Evolutionary conservation across 768 basidiomycete species (phyloP).

Genomic region (Chalciporus piperatus): DNA sequence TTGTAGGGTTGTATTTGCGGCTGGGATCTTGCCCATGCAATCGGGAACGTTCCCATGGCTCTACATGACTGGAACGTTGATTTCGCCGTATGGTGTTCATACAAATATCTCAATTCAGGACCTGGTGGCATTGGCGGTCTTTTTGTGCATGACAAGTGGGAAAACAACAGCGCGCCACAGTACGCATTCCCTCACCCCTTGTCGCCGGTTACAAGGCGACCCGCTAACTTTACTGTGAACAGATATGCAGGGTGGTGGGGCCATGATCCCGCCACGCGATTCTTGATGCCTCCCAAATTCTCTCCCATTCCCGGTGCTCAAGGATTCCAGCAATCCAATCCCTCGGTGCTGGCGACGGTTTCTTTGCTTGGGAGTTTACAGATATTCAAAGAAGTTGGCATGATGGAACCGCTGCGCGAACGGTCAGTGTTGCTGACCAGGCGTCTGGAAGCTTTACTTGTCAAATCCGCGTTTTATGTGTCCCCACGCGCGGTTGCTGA

Average conservation of each 20-base stretch:
- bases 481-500: conserved; percentile 35
- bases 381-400: conserved; percentile 75
- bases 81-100: conserved; percentile 98
- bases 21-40: conserved; percentile 95
- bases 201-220: conserved; percentile 4
- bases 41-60: conserved; percentile 86
- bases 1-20: conserved; percentile 89
- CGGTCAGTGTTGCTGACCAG: conserved; percentile 72
- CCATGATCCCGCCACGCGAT: conserved; percentile 81
- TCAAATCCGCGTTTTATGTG: conserved; percentile 62
- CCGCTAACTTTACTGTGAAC: conserved; percentile 12
- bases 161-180: conserved; percentile 60
- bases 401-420: conserved; percentile 63
- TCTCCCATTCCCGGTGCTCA: conserved; percentile 85
- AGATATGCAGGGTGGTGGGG: conserved; percentile 99
- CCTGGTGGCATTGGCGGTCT: conserved; percentile 97
- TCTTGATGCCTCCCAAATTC: conserved; percentile 85
- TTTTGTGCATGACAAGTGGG: conserved; percentile 85
- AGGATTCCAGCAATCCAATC: conserved; percentile 96
- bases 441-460: conserved; percentile 63
- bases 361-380: conserved; percentile 82
- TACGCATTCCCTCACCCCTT: conserved; percentile 34
- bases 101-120: conserved; percentile 96
- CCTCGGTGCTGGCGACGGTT: conserved; percentile 74
- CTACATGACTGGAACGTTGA: conserved; percentile 95